Evolutionary conservation across 768 basidiomycete species (phyloP).

Genomic region (Gloeostereum incarnatum): DNA sequence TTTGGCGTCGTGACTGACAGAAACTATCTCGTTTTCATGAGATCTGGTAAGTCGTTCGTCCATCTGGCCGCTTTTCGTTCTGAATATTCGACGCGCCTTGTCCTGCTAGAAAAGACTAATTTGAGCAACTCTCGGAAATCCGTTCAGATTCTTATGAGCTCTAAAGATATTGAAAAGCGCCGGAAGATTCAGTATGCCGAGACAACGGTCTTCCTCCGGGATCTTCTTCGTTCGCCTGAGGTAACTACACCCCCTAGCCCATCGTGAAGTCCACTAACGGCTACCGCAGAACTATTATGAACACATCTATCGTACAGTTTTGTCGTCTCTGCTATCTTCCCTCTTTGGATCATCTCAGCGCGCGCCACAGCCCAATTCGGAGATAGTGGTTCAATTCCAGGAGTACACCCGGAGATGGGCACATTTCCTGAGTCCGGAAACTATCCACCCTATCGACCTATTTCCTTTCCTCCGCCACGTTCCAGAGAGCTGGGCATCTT

Average conservation of each 20-base stretch:
- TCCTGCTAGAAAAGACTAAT: constrained; percentile 4
- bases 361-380: too few species aligned
- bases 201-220: constrained; percentile 17
- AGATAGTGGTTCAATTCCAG: neutral
- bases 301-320: neutral
- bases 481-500: constrained; percentile 5
- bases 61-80: too few species aligned
- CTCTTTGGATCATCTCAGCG: constrained; percentile 5
- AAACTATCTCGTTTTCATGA: too few species aligned
- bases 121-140: constrained; percentile 12
- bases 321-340: neutral
- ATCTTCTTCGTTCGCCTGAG: constrained; percentile 17
- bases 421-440: constrained; percentile 1
- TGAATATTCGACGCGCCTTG: too few species aligned
- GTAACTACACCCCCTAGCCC: too few species aligned
- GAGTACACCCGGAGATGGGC: neutral
- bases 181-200: constrained; percentile 18
- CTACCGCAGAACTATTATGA: neutral
- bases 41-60: too few species aligned
- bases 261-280: too few species aligned
- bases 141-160: constrained; percentile 10
- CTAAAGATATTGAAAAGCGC: constrained; percentile 9
- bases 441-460: constrained; percentile 4
- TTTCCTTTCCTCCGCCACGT: constrained; percentile 4
- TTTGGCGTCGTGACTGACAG: too few species aligned